Evolutionary conservation across 2,329 filamentous ascomycete genomes (phyloP), one percentile per base, ranked within the genome.

Genomic region (Ascochyta lentis): DNA sequence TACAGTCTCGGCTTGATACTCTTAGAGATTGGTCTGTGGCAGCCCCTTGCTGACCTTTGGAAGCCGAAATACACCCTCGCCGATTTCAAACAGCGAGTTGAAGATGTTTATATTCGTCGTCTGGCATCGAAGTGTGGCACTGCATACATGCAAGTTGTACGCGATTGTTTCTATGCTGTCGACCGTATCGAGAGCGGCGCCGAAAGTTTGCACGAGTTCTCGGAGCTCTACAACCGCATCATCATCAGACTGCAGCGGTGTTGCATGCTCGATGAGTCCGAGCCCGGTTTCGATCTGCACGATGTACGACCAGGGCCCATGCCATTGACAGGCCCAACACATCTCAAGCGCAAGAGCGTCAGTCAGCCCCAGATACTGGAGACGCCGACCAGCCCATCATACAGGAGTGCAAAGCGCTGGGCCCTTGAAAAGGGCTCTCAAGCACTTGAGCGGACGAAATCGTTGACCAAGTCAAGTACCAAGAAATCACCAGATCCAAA

Each of bases 1-100:
- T 92, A 92, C 70, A 87, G 89, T 6, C 79, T 94, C 1, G 89
- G 89, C 16, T 84, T 92, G 77, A 77, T 92, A 4, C 80, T 94
- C 0, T 79, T 92, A 3, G 90, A 90, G 6, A 86, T 93, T 49
- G 90, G 90, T 6, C 76, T 93, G 8, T 94, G 90, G 90, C 86
- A 84, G 3, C 87, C 85, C 10, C 79, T 92, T 24, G 82, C 81
- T 50, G 83, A 80, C 73, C 40, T 86, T 12, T 81, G 81, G 67
- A 83, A 90, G 24, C 77, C 84, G 0, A 84, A 87, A 57, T 84
- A 87, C 26, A 81, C 86, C 0, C 76, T 84, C 19, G 75, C 78
- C 16, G 84, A 86, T 73, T 88, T 88, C 76, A 87, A 87, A 68
- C 78, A 84, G 45, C 79, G 85, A 34, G 78, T 89, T n/a, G 84